Base-by-base conservation (phyloP, 306 rosid species). In the Sicyos edulis region DNA sequence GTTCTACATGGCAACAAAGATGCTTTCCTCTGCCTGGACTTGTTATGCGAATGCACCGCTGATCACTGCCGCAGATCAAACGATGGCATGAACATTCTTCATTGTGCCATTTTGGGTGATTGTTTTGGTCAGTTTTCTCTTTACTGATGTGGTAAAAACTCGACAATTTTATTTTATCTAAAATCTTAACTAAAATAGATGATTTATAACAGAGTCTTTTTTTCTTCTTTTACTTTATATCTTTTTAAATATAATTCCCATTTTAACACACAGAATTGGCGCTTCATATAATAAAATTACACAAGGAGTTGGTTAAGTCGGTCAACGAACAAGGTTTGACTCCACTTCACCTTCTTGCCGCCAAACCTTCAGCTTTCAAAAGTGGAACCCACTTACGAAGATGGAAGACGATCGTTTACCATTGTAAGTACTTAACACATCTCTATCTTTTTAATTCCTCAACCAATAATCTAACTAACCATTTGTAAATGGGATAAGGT, bases 271-370 rank as follows among this genome's bases (percentile, higher is more conserved):
- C 66, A 87, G 96, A 87, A 75, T 53, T 89, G 74, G 96, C 91
- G 78, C 80, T 77, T 54, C 88, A 84, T 70, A 89, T 87, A 21
- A 85, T 85, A 29, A 57, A 71, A 13, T 54, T 82, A 19, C 81
- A 89, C 19, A 34, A 3, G 44, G 56, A 70, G 0, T 82, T 87
- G 2, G 86, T 73, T 10, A 70, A 78, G 13, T 49, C 0, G 8
- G 14, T 72, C 14, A 80, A 89, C 34, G n/a, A 54, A 44, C 22
- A 9, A 0, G 96, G 96, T 6, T 12, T n/a, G 7, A 15, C 79
- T 14, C 89, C 92, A 13, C 90, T 89, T 26, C 92, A 89, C 80
- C n/a, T 77, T 53, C 80, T 89, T 10, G 90, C 92, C 0, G 55
- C 61, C 29, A 87, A 84, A 74, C 84, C 92, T 60, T 75, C 82